These are phyloP conservation scores for Waltiozyma solani DNA, from an alignment of 1,139 yeast species.

Conservation along the genomic window DNA sequence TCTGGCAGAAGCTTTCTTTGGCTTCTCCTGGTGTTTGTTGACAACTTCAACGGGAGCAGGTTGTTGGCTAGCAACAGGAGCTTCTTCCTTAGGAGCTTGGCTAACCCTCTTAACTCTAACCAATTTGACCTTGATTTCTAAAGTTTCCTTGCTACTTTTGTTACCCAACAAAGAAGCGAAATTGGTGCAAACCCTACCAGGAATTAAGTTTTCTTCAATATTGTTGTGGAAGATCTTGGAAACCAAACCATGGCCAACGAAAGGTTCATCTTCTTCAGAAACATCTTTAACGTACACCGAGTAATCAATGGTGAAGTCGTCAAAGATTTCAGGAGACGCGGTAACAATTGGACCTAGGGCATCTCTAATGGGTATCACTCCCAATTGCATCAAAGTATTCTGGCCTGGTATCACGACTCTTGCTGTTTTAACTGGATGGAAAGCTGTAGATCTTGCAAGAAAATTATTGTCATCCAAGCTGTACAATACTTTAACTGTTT, in stretches of 20 bases:
- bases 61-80: background rate
- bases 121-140: constrained; percentile 55
- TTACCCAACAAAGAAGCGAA: constrained; percentile 45
- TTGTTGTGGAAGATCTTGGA: constrained; percentile 30
- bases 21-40: background rate
- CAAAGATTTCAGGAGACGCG: constrained; percentile 52
- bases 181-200: constrained; percentile 67
- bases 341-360: constrained; percentile 41
- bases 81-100: constrained; percentile 3
- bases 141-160: constrained; percentile 39
- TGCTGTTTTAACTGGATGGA: constrained; percentile 28
- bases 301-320: constrained; percentile 40
- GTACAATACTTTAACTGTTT: constrained; percentile 41
- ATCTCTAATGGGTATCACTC: constrained; percentile 44
- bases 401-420: background rate
- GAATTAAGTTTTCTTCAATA: constrained; percentile 31
- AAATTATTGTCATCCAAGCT: constrained; percentile 53
- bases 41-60: background rate
- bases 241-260: constrained; percentile 60
- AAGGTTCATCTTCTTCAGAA: constrained; percentile 69
- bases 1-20: background rate
- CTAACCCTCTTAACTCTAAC: constrained; percentile 24
- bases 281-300: constrained; percentile 67
- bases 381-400: constrained; percentile 37
- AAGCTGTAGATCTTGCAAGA: constrained; percentile 42